Conservation (phyloP, 176 grass and related monocot genomes). For the Carex littledalei region DNA sequence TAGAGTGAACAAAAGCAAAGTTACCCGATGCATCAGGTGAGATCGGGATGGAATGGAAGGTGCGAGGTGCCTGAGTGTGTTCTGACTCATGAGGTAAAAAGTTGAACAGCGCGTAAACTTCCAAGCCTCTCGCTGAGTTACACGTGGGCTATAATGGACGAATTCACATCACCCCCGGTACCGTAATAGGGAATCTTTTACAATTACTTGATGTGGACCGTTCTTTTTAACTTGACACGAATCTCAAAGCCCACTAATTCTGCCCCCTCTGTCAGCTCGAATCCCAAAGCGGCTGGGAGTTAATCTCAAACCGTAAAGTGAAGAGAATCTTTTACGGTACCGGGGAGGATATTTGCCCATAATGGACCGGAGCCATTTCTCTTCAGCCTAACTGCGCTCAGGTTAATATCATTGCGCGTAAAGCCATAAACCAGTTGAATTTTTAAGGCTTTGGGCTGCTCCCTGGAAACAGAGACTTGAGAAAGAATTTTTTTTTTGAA, state of each 20-base stretch:
- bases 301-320: no score
- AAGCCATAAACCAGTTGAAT: background rate
- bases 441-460: background rate
- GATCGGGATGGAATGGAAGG: background rate
- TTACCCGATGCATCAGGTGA: background rate
- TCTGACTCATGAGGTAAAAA: background rate
- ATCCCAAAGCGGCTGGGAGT: no score
- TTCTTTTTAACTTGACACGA: no score
- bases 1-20: background rate
- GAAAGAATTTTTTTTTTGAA: no score
- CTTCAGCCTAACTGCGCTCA: background rate
- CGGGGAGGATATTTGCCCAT: no score
- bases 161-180: no score
- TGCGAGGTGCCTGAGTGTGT: background rate
- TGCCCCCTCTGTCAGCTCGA: no score
- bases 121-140: background rate
- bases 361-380: background rate
- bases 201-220: no score
- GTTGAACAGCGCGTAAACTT: background rate
- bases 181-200: no score
- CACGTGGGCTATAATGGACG: background rate
- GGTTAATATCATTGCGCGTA: background rate
- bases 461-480: background rate
- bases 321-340: no score
- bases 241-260: no score